Evolutionary conservation across 2,329 filamentous ascomycete species (phyloP), one percentile per base, ranked within the genome.

Genomic region (Acarospora socialis): DNA sequence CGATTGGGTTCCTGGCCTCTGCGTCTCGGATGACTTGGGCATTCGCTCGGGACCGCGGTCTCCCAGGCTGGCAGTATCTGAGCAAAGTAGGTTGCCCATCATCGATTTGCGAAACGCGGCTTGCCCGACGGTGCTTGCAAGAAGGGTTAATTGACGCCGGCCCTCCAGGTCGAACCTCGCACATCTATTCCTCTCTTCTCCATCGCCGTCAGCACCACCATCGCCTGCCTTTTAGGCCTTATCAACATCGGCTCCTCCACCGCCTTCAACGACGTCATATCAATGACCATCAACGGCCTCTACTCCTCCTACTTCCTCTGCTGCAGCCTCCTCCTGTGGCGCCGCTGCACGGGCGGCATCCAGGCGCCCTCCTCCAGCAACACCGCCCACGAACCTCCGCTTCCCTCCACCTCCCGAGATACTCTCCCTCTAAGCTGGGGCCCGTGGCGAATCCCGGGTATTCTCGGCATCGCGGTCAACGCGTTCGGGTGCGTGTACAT

Each of bases 231-330:
- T 6, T 50, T 57, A 9, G 57, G 55, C 7, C 50, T 66, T 33
- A 67, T 68, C 51, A 66, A 64, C 47, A 59, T 68, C 34, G 65
- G 60, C 22, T 66, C 59, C n/a, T 49, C 55, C 2, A 55, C 58
- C 5, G 66, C 65, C 4, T 66, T 70, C 47, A 64, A 68, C 42
- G 64, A 61, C 34, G 60, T 70, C 39, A 56, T 64, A n/a, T 68
- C 63, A 1, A 53, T 71, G 8, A 60, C 60, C 16, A 55, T 66
- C 30, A 60, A 56, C 20, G 60, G 62, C 2, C 55, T 70, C 10
- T 60, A 69, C 29, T 57, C 58, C 13, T 65, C 63, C 12, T 70
- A 70, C 43, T 56, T 69, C 32, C 53, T 68, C 30, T 57, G 57
- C 19, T 55, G 63, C 27, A 39, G 50, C n/a, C 57, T 61, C 26